Evolutionary conservation across 768 basidiomycete genomes (phyloP).

Genomic region (Boletellus emodensis): DNA sequence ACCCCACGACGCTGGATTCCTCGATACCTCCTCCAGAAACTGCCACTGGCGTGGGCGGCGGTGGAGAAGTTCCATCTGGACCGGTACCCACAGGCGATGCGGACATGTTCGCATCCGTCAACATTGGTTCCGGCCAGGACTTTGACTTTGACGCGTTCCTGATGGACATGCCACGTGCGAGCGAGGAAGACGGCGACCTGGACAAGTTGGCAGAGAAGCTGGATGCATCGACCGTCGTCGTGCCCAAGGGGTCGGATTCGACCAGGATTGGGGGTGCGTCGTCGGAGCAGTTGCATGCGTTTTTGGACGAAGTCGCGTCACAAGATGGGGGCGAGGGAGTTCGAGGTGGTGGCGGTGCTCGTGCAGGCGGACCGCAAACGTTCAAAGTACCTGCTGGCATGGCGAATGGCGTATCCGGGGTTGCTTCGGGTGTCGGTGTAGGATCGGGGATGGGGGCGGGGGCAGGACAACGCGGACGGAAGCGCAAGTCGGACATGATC

Average conservation of each 20-base stretch:
- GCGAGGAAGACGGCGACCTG: slow-evolving; percentile 26
- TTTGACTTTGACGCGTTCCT: slow-evolving; percentile 42
- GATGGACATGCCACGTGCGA: slow-evolving; percentile 35
- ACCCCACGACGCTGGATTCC: slow-evolving; percentile 37
- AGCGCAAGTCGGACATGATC: slow-evolving; percentile 39
- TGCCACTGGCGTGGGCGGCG: slow-evolving; percentile 7
- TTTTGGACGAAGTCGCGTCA: slow-evolving; percentile 41
- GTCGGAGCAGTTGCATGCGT: slow-evolving; percentile 38
- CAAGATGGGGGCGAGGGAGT: slow-evolving; percentile 25
- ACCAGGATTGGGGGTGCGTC: slow-evolving; percentile 30
- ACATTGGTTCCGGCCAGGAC: slow-evolving; percentile 10
- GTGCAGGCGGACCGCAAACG: not conserved
- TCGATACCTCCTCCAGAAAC: slow-evolving; percentile 3
- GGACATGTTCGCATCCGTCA: slow-evolving; percentile 19
- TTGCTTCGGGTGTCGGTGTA: not conserved
- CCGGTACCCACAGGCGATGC: slow-evolving; percentile 3
- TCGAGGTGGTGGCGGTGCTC: not conserved
- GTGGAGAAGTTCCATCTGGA: not conserved
- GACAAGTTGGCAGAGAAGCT: slow-evolving; percentile 34
- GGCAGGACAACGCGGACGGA: slow-evolving; percentile 23
- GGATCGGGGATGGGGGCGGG: not conserved
- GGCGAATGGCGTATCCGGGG: not conserved
- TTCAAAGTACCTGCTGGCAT: slow-evolving; percentile 7
- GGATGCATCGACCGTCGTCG: slow-evolving; percentile 28
- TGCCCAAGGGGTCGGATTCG: slow-evolving; percentile 19